Evolutionary conservation across 2,329 filamentous ascomycete genomes (phyloP).

Genomic region (Nothophaeocryptopus gaeumannii): DNA sequence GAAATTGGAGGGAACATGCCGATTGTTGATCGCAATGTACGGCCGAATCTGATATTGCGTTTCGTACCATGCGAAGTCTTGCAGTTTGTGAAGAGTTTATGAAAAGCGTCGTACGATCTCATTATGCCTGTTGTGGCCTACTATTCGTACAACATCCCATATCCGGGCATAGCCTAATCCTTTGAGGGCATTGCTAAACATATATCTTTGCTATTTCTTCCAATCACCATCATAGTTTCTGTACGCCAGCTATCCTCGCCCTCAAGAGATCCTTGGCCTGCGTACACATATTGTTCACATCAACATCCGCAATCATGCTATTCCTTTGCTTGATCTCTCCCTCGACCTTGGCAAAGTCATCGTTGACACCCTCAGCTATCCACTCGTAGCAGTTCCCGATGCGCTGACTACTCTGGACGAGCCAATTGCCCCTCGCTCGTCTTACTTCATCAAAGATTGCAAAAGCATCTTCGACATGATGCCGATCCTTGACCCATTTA

Average conservation of each 20-base stretch:
- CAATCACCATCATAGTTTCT: no score
- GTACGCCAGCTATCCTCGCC: conserved; percentile 6
- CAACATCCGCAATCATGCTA: conserved; percentile 22
- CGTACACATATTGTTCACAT: conserved; percentile 23
- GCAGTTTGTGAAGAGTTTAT: no score
- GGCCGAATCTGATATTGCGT: no score
- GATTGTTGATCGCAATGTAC: no score
- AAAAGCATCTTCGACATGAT: conserved; percentile 38
- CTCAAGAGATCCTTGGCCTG: conserved; percentile 18
- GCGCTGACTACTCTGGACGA: conserved; percentile 42
- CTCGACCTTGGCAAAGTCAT: conserved; percentile 23
- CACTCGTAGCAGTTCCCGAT: conserved; percentile 42
- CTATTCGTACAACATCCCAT: no score
- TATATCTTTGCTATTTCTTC: neutral
- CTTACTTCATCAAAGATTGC: conserved; percentile 39
- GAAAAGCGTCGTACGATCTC: no score
- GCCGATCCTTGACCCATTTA: conserved; percentile 14
- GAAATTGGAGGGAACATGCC: no score
- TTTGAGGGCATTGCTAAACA: no score
- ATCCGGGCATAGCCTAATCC: no score
- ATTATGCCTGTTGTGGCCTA: no score
- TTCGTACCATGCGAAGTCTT: no score
- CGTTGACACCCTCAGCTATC: conserved; percentile 24
- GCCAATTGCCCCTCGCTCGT: conserved; percentile 44
- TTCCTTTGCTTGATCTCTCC: conserved; percentile 25